Evolutionary conservation across 768 basidiomycete genomes (phyloP), one percentile per base, ranked within the genome.

Genomic region (Rhodotorula taiwanensis): DNA sequence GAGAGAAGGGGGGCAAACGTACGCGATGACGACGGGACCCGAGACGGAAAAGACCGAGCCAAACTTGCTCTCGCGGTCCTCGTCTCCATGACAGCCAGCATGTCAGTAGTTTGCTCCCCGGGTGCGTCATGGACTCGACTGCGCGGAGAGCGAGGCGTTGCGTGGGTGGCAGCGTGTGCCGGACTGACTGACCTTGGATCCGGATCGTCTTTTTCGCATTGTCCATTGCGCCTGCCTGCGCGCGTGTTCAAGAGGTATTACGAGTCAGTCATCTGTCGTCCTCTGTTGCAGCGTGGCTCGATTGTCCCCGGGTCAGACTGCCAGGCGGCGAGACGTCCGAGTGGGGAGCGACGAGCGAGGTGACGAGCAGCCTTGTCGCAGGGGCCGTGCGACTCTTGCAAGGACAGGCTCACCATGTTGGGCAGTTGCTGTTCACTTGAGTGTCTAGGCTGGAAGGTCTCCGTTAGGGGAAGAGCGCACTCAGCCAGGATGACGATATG

Each of bases 1-100:
- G 49, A 45, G 69, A 28, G 54, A 15, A 14, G 44, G 48, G 50
- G n/a, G 36, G 11, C 27, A 45, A 47, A 55, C 66, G 53, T 30
- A 62, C 66, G 92, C 93, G 74, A 98, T 85, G 73, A 99, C 94
- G 79, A 97, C 94, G 54, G 95, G 95, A 47, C 95, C 95, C 43
- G 95, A 99, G 44, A 99, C 95, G 66, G 93, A 93, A 75, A 83
- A 91, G 13, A 94, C 91, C 71, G 86, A 83, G 60, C 89, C 92
- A 71, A 89, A 89, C 60, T 71, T 69, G 81, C 81, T 67, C 61
- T 73, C 72, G 55, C 64, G 53, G 34, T 73, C 69, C 67, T 72
- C 70, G 48, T 70, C 70, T 71, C 63, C 20, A n/a, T 4, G 52
- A 5, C 21, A 27, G 31, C 4, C 28, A n/a, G 7, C 9, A 15